Percentiles rank a stretch among this genome's conserved stretches.
phyloP scores from a whole-genome alignment of 2,329 filamentous ascomycete species.

The Fusarium nygamai region DNA sequence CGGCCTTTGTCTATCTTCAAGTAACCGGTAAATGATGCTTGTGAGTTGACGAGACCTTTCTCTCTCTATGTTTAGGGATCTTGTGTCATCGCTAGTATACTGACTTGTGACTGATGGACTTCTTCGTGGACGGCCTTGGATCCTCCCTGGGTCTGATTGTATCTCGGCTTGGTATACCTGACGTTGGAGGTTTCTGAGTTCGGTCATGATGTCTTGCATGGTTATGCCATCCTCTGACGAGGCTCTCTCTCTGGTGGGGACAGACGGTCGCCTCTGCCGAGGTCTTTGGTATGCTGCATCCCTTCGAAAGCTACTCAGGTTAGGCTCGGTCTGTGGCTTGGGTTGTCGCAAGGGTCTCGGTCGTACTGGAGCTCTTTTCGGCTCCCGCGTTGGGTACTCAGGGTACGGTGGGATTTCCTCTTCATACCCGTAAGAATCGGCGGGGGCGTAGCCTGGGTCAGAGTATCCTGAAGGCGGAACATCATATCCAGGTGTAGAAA shows the following conservation, averaged over 20 bases:
- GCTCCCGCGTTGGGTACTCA: not conserved
- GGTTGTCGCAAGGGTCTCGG: not conserved
- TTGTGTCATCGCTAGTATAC: not conserved
- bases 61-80: not conserved
- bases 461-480: not conserved
- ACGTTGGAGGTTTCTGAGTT: not conserved
- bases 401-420: not conserved
- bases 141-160: not conserved
- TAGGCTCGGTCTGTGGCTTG: not conserved
- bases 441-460: not conserved
- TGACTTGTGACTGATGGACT: not conserved
- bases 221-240: not conserved
- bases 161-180: not conserved
- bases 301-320: not conserved
- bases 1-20: not conserved
- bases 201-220: not conserved
- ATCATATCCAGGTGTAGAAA: not conserved
- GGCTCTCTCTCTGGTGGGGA: not conserved
- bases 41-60: constrained; percentile 2
- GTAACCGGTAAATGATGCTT: not conserved
- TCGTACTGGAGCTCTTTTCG: not conserved
- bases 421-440: not conserved
- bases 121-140: not conserved
- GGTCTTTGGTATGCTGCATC: not conserved
- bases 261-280: not conserved